A percentile compares a stretch with the other conserved stretches of the same genome.
Conservation (phyloP, 1,139 yeast genomes). For the Debaryomyces singareniensis region DNA sequence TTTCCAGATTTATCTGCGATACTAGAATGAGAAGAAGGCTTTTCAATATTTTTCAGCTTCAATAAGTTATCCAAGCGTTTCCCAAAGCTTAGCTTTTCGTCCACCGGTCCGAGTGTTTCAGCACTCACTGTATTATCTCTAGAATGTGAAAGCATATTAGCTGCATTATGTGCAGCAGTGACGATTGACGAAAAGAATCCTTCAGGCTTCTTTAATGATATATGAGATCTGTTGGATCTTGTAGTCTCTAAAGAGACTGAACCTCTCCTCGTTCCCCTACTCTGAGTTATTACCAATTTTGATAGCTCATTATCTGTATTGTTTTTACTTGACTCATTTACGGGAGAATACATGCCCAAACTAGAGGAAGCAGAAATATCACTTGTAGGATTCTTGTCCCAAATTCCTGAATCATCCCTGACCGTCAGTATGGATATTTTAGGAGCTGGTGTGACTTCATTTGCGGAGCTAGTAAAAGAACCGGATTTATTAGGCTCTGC, state of each 20-base stretch:
- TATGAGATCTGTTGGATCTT: background rate
- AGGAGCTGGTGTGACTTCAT: no score
- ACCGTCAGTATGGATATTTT: no score
- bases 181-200: conserved; percentile 23
- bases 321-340: no score
- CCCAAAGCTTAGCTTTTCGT: conserved; percentile 11
- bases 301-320: background rate
- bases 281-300: background rate
- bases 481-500: no score
- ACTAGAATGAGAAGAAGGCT: conserved; percentile 6
- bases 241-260: background rate
- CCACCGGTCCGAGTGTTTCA: conserved; percentile 5
- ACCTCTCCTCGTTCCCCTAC: background rate
- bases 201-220: background rate
- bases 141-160: conserved; percentile 5
- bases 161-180: conserved; percentile 23
- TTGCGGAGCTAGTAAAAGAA: no score
- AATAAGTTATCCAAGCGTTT: conserved; percentile 14
- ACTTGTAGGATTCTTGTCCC: no score
- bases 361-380: no score
- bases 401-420: no score
- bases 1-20: conserved; percentile 1
- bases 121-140: conserved; percentile 4
- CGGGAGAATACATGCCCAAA: no score
- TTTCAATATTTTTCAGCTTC: conserved; percentile 10